Evolutionary conservation across 2,329 filamentous ascomycete species (phyloP), one percentile per base, ranked within the genome.

Genomic region (Didymella exigua): DNA sequence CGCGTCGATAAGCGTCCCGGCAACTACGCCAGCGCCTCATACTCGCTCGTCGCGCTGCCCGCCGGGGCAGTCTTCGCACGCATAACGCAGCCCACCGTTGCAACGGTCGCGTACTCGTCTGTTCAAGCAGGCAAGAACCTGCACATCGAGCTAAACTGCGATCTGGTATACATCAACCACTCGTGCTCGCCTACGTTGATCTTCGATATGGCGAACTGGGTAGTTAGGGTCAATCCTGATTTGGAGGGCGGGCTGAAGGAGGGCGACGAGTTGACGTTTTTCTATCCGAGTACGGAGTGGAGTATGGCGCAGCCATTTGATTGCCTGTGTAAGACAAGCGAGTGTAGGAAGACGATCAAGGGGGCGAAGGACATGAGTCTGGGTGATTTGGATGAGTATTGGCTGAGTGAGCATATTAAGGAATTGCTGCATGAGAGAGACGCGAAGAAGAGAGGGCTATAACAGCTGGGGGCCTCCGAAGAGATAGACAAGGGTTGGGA

Each of bases 281-380:
- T 90, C 76, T 91, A 91, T 65, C 87, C 88, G 4, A 89, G 86
- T 49, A 90, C 87, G 1, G 88, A 91, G 75, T 91, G 87, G 87
- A 67, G 79, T 66, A 90, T 91, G 88, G 84, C 85, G 27, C 88
- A 90, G 77, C 81, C 86, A 4, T 91, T 91, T 69, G 76, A 82
- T 56, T 91, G 88, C 70, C 77, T 82, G 55, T 91, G 88, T 70
- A 79, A 80, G 58, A 79, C 78, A 16, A 62, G 77, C 0, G 76
- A 77, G 18, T 91, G 88, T 75, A 80, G 81, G 47, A 86, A 87
- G 14, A 79, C 73, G 59, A 89, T 91, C 59, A 73, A 76, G 37
- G 88, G 88, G 14, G 88, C 88, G 11, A 81, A 78, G 64, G 80
- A 85, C 65, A 87, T 90, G 83, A 66, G 75, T 5, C 61, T 71